Evolutionary conservation across 352 stramenopile genomes (phyloP).

Genomic region (Phytopythium delawarense): DNA sequence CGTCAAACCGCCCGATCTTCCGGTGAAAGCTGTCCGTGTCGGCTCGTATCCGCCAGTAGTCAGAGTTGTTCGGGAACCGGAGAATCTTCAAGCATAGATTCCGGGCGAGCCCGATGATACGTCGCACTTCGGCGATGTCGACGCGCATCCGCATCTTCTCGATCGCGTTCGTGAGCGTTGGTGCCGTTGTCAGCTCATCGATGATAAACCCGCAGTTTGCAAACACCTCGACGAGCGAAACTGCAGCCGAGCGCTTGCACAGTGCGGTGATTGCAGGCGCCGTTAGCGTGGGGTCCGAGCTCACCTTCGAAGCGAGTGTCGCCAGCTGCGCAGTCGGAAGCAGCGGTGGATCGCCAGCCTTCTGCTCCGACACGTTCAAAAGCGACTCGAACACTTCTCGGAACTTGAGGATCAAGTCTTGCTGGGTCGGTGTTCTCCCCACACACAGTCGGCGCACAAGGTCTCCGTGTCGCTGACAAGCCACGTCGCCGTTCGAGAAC

Average conservation of each 20-base stretch:
- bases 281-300: slow-evolving; percentile 31
- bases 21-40: slow-evolving; percentile 52
- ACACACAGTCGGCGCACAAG: slow-evolving; percentile 52
- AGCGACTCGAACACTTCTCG: slow-evolving; percentile 54
- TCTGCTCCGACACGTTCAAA: slow-evolving; percentile 15
- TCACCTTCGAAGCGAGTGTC: slow-evolving; percentile 39
- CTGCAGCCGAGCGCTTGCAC: slow-evolving; percentile 35
- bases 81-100: slow-evolving; percentile 67
- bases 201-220: slow-evolving; percentile 61
- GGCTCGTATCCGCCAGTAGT: slow-evolving; percentile 64
- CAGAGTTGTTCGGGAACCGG: slow-evolving; percentile 62
- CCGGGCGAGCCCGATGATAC: slow-evolving; percentile 42
- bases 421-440: slow-evolving; percentile 47
- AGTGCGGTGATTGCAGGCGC: slow-evolving; percentile 35
- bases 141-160: slow-evolving; percentile 49
- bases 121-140: slow-evolving; percentile 43
- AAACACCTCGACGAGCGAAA: slow-evolving; percentile 60
- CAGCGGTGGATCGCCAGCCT: slow-evolving; percentile 7
- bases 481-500: slow-evolving; percentile 56
- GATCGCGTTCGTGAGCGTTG: slow-evolving; percentile 50
- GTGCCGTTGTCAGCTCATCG: slow-evolving; percentile 51
- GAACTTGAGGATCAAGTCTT: slow-evolving; percentile 59
- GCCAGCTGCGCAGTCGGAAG: slow-evolving; percentile 41
- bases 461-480: slow-evolving; percentile 48
- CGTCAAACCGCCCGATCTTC: slow-evolving; percentile 62